A percentile compares a stretch with the other conserved stretches of the same genome.
These are phyloP conservation scores for Cinchona pubescens DNA, from an alignment of 257 asterid species.

Conservation along the genomic window DNA sequence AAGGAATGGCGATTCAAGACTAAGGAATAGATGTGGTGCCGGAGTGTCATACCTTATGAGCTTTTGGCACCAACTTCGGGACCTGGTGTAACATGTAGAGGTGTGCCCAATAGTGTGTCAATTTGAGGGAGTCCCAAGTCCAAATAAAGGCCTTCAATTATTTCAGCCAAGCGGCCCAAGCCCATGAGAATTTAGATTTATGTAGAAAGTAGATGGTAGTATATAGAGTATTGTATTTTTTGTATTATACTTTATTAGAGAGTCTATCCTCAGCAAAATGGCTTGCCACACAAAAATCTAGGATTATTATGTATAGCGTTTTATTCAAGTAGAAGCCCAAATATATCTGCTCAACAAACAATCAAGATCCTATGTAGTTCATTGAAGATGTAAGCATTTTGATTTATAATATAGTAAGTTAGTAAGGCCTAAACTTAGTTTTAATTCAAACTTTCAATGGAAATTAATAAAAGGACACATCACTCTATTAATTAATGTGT, in stretches of 20 bases:
- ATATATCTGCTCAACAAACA: too few relatives aligned
- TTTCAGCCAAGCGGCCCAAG: neutral
- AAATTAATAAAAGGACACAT: too few relatives aligned
- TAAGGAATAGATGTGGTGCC: constrained; percentile 83
- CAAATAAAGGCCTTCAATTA: neutral
- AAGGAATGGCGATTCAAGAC: constrained; percentile 41
- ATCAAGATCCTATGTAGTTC: too few relatives aligned
- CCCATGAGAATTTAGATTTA: neutral
- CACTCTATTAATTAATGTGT: too few relatives aligned
- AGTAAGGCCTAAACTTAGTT: too few relatives aligned
- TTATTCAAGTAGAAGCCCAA: neutral
- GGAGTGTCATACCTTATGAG: constrained; percentile 95
- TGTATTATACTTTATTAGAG: too few relatives aligned
- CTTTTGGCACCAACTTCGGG: constrained; percentile 82
- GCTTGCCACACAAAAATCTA: neutral
- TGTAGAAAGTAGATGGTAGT: too few relatives aligned
- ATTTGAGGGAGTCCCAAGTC: constrained; percentile 44
- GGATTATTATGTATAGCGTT: neutral
- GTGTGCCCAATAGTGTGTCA: constrained; percentile 94
- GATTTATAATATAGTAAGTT: too few relatives aligned
- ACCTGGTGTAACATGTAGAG: constrained; percentile 94
- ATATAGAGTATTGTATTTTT: too few relatives aligned
- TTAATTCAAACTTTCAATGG: too few relatives aligned
- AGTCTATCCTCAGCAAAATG: too few relatives aligned
- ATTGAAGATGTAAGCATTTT: too few relatives aligned